Base-by-base conservation (phyloP, 129 eudicot species). In the Ambrosia artemisiifolia region DNA sequence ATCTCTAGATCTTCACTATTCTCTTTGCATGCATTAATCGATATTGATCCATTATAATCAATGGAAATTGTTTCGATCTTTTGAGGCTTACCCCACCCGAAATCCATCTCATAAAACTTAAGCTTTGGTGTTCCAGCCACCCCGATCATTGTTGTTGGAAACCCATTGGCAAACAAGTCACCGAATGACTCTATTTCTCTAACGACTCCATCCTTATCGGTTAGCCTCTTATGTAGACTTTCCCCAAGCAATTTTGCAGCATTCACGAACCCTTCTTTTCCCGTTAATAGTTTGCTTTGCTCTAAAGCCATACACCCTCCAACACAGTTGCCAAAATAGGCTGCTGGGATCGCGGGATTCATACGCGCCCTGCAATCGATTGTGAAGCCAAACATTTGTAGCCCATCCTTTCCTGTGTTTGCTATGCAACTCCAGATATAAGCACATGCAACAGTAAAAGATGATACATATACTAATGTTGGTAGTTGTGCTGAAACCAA, bases 381-480 rank as follows among this genome's bases (percentile, higher is more conserved):
- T 0, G 16, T 16, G 5, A 46, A 72, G 9, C 69, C 69, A 59
- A 72, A 72, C 46, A 16, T 1, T 28, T 59, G 67, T 0, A n/a
- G 33, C 30, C 17, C 69, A 14, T 72, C 68, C 1, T 72, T 49
- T 13, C 69, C 30, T 43, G 24, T 9, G n/a, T 72, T 44, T 12
- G 69, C 68, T 14, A 72, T 44, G 47, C 59, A 72, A 30, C 68
- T 72, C 77, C 69, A 72, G 3, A 72, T 16, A 60, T 72, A 63
- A 60, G 32, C 77, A 60, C 77, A 72, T 30, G 56, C 69, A 4
- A 80, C 82, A 1, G 67, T 71, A 13, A 83, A 83, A 18, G 88
- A 71, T 12, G 87, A 75, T 1, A 79, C 53, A 33, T 75, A 70
- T 16, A 6, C 38, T 6, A 75, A 17, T 1, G 34, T 59, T 18